Percentiles rank a stretch among this genome's conserved stretches.
phyloP scores from a whole-genome alignment of 73 alveolate genomes.

The Diophrys appendiculata region DNA sequence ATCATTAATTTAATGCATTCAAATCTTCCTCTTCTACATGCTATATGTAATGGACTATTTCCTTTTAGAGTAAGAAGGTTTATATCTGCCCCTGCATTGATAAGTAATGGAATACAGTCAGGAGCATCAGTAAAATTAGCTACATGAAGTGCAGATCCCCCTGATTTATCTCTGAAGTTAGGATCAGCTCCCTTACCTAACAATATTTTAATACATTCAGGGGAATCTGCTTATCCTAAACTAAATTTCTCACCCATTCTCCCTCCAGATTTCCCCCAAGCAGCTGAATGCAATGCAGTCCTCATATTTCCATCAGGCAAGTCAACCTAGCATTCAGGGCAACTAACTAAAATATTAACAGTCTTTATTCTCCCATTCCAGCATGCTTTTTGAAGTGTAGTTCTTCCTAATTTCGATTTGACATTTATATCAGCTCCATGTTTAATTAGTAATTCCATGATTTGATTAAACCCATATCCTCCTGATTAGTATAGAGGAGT shows the following conservation, averaged over 20 bases:
- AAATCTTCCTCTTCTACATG: constrained; percentile 4
- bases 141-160: constrained; percentile 81
- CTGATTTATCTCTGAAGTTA: constrained; percentile 70
- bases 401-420: constrained; percentile 76
- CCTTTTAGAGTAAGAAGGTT: not conserved
- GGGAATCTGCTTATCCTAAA: constrained; percentile 76
- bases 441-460: constrained; percentile 61
- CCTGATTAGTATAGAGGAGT: constrained; percentile 65
- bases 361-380: constrained; percentile 86
- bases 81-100: constrained; percentile 60
- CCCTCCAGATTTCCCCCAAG: constrained; percentile 92
- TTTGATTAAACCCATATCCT: constrained; percentile 42
- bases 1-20: too few relatives aligned
- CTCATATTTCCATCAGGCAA: constrained; percentile 72
- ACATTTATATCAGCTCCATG: constrained; percentile 73
- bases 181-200: constrained; percentile 81
- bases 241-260: constrained; percentile 81
- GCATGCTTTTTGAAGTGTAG: constrained; percentile 85
- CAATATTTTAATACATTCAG: constrained; percentile 78
- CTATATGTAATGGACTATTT: constrained; percentile 12
- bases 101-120: constrained; percentile 69
- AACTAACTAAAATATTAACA: constrained; percentile 57
- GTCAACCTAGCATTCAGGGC: constrained; percentile 55
- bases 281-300: constrained; percentile 90
- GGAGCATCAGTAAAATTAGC: constrained; percentile 83